A percentile compares a stretch with the other conserved stretches of the same genome.
Conservation (phyloP, 495 filamentous ascomycete genomes). For the Entonaema liquescens region DNA sequence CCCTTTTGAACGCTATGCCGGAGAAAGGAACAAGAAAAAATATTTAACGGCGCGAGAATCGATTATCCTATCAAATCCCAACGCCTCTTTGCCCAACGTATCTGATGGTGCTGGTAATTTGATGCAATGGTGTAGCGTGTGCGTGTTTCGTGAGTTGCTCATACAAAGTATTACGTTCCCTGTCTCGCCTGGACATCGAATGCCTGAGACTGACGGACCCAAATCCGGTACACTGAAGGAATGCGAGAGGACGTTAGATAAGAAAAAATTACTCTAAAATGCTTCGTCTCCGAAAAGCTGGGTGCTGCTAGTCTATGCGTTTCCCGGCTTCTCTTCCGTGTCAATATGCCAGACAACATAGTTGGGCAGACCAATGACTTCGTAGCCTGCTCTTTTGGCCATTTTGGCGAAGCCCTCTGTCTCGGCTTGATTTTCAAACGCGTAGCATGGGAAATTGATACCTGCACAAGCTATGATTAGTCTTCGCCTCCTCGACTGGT, state of each 20-base stretch:
- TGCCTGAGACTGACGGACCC: conserved; percentile 38
- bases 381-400: conserved; percentile 96
- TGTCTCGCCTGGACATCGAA: conserved; percentile 42
- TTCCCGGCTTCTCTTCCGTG: conserved; percentile 96
- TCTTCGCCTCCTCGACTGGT: background rate
- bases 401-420: conserved; percentile 98
- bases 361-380: conserved; percentile 92
- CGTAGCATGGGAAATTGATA: conserved; percentile 96
- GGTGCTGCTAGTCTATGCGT: conserved; percentile 54
- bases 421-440: conserved; percentile 99
- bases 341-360: conserved; percentile 99
- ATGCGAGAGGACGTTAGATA: conserved; percentile 26
- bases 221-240: conserved; percentile 30
- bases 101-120: conserved; percentile 39
- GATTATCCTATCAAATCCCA: conserved; percentile 38
- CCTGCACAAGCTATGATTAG: conserved; percentile 59
- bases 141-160: conserved; percentile 48
- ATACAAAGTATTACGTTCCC: conserved; percentile 51
- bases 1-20: conserved; percentile 35
- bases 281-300: conserved; percentile 17
- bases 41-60: conserved; percentile 23
- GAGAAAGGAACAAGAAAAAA: conserved; percentile 33
- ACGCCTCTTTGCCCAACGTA: conserved; percentile 42
- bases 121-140: conserved; percentile 44
- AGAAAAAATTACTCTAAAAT: conserved; percentile 30